These are phyloP conservation scores for Podila horticola DNA, from an alignment of 192 early-diverging fungal species.

Conservation along the genomic window DNA sequence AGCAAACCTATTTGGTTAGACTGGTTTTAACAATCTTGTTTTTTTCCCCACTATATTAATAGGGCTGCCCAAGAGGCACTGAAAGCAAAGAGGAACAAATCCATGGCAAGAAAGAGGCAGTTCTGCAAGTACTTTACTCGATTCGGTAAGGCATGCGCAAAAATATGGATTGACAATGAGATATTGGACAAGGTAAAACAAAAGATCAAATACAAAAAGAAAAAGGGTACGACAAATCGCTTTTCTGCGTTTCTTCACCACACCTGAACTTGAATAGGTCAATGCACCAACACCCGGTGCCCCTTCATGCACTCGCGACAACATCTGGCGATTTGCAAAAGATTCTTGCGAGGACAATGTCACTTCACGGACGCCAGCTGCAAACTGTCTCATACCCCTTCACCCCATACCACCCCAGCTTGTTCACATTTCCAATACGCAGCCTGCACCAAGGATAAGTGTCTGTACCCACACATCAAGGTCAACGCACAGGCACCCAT, in stretches of 20 bases:
- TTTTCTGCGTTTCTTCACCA: neutral
- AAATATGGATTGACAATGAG: neutral
- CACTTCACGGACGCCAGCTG: slow-evolving; percentile 49
- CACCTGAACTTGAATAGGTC: slow-evolving; percentile 20
- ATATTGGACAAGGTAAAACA: neutral
- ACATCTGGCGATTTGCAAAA: slow-evolving; percentile 61
- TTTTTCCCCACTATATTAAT: neutral
- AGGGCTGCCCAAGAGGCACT: slow-evolving; percentile 25
- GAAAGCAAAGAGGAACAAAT: slow-evolving; percentile 12
- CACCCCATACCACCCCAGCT: slow-evolving; percentile 64
- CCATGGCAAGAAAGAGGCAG: slow-evolving; percentile 9
- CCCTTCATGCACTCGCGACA: slow-evolving; percentile 59
- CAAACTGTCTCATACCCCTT: slow-evolving; percentile 63
- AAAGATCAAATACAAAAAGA: neutral
- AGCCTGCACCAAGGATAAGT: slow-evolving; percentile 62
- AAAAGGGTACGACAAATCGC: slow-evolving; percentile 3
- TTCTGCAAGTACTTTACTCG: slow-evolving; percentile 49
- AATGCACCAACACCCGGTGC: slow-evolving; percentile 51
- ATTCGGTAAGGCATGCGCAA: slow-evolving; percentile 31
- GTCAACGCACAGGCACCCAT: slow-evolving; percentile 67
- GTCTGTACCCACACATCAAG: slow-evolving; percentile 68
- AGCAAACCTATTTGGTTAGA: neutral
- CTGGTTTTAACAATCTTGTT: neutral
- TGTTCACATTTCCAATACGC: slow-evolving; percentile 75
- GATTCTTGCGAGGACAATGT: slow-evolving; percentile 60